Evolutionary conservation across 805 yeast species (phyloP).

Genomic region (Candida dajiaensis): DNA sequence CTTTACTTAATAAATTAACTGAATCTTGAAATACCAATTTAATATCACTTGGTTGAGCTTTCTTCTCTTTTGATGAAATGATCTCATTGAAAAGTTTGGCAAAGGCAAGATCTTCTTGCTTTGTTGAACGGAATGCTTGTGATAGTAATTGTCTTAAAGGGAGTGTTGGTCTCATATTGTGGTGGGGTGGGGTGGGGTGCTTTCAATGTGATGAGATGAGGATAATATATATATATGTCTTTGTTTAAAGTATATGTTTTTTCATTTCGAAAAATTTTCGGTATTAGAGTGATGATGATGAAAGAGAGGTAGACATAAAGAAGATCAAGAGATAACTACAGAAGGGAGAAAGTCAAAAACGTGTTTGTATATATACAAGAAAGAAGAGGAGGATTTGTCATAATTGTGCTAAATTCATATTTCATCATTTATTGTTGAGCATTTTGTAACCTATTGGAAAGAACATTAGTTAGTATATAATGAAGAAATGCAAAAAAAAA

Average conservation of each 20-base stretch:
- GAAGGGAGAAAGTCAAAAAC: not conserved
- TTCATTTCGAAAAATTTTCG: too few relatives aligned
- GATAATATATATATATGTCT: too few relatives aligned
- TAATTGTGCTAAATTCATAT: too few relatives aligned
- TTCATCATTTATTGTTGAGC: slow-evolving; percentile 10
- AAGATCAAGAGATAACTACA: not conserved
- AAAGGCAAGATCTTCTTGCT: slow-evolving; percentile 4
- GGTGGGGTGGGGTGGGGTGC: too few relatives aligned
- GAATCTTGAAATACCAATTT: slow-evolving; percentile 5
- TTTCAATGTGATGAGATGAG: too few relatives aligned
- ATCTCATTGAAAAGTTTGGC: slow-evolving; percentile 1
- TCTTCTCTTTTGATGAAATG: not conserved
- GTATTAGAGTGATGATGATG: not conserved
- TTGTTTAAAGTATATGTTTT: too few relatives aligned
- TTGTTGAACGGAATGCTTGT: not conserved
- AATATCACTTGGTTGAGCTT: not conserved
- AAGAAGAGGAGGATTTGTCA: too few relatives aligned
- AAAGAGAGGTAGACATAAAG: not conserved
- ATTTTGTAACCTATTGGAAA: slow-evolving; percentile 9
- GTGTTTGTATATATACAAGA: not conserved
- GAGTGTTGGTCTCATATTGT: slow-evolving; percentile 1
- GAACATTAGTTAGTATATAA: slow-evolving; percentile 2
- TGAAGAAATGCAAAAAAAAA: not conserved
- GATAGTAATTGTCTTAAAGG: not conserved
- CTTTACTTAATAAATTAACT: not conserved